Evolutionary conservation across 2,329 filamentous ascomycete species (phyloP), one percentile per base, ranked within the genome.

Genomic region (Hypoxylon sp.): DNA sequence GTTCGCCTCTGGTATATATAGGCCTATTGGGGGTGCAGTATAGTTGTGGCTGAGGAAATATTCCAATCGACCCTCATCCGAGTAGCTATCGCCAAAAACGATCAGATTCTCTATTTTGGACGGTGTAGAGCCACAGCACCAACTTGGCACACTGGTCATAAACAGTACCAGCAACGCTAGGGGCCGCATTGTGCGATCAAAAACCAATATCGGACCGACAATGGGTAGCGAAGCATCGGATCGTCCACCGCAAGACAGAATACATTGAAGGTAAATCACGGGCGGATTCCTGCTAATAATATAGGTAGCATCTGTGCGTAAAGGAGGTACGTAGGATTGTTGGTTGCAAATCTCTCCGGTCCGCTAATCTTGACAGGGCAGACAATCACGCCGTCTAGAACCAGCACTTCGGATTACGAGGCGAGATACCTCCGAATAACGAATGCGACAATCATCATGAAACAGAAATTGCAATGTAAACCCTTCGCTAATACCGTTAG

Each of bases 51-150:
- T 79, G 63, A 81, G 79, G 74, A 94, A 91, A 75, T 92, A 93
- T 9, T 75, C 74, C 9, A 92, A 76, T 9, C 92, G 86, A 11
- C 85, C 87, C 73, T 93, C 90, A 75, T 94, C 92, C 0, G 91
- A 93, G 75, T 91, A 94, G 78, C 90, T 93, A 77, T 93, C 90
- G 11, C 91, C 91, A 75, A 94, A 93, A 0, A 89, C 85, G 41
- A 93, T 85, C 38, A 93, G 77, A 53, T 87, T 90, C 28, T 87
- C 83, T 75, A 93, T 89, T 19, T 34, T 34, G 13, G 61, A 30
- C 19, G 49, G 25, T 5, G 49, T 48, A n/a, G 32, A 17, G 19
- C 52, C 51, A 11, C 60, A 57, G 52, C 43, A 45, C 38, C 41
- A 46, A 45, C 43, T 19, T 11, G 60, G 34, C 7, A 53, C 50